Evolutionary conservation across 2,329 filamentous ascomycete genomes (phyloP).

Genomic region (Clonostachys rosea): DNA sequence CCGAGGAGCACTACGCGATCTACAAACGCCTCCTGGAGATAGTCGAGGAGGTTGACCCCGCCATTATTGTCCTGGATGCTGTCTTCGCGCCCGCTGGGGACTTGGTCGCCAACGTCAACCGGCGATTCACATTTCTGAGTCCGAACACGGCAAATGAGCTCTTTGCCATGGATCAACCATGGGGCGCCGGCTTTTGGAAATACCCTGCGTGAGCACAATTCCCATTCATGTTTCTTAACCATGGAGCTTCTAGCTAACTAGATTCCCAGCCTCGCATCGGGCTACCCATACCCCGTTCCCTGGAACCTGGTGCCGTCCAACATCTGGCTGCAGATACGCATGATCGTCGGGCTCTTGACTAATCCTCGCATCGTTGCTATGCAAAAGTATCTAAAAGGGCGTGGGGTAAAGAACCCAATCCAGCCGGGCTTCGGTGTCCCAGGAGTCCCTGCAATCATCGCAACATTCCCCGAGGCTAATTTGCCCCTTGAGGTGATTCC

Average conservation of each 20-base stretch:
- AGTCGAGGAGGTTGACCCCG: conserved; percentile 21
- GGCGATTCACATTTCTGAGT: conserved; percentile 29
- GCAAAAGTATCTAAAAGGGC: conserved; percentile 10
- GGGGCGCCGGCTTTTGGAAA: conserved; percentile 26
- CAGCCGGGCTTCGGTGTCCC: conserved; percentile 11
- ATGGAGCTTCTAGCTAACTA: too few species aligned
- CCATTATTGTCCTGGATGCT: conserved; percentile 22
- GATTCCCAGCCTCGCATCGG: conserved; percentile 28
- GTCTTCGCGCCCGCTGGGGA: conserved; percentile 17
- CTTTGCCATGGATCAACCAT: conserved; percentile 28
- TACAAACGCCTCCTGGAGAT: conserved; percentile 14
- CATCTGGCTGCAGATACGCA: conserved; percentile 22
- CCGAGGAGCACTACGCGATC: conserved; percentile 18
- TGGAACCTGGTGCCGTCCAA: conserved; percentile 20
- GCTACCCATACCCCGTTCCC: conserved; percentile 38
- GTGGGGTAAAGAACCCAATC: conserved; percentile 11
- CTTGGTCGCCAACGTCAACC: conserved; percentile 8
- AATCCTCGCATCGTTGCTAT: conserved; percentile 15
- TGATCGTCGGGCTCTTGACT: conserved; percentile 17
- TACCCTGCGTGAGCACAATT: conserved; percentile 29
- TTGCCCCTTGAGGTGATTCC: conserved; percentile 13
- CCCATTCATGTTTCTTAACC: neutral
- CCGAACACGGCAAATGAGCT: conserved; percentile 37
- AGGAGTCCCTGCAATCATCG: conserved; percentile 19
- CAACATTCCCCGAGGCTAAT: conserved; percentile 12